Percentiles rank a stretch among this genome's conserved stretches.
Evolutionary conservation across 768 basidiomycete genomes (phyloP).

Genomic region (Termitomyces eurrhizus): DNA sequence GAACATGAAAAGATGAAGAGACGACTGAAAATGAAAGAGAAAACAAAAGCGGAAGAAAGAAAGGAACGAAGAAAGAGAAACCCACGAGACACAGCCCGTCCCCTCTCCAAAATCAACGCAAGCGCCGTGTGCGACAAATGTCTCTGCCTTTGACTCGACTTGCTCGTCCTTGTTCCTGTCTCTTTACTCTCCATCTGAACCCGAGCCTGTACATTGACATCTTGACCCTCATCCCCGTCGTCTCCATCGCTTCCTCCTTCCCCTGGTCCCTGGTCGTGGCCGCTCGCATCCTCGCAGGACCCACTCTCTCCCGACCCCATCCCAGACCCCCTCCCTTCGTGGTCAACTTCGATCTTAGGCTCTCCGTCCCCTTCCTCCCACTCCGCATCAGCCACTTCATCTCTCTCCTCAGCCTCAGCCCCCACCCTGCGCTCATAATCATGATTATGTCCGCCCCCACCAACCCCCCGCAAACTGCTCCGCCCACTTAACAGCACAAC

Average conservation of each 20-base stretch:
- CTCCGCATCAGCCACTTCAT: not conserved
- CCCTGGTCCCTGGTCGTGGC: not conserved
- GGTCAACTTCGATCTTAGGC: not conserved
- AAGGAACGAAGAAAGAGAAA: constrained; percentile 1
- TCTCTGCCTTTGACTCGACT: not conserved
- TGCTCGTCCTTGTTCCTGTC: not conserved
- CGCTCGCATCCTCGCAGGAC: not conserved
- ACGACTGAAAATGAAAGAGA: not conserved
- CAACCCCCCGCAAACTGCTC: not conserved
- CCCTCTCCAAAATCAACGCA: constrained; percentile 76
- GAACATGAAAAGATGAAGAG: not conserved
- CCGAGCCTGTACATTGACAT: not conserved
- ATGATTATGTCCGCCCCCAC: not conserved
- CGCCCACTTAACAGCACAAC: not conserved
- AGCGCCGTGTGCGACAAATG: constrained; percentile 78
- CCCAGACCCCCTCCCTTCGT: not conserved
- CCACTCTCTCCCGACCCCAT: not conserved
- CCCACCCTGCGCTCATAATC: no score
- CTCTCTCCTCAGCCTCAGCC: not conserved
- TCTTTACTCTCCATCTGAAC: not conserved
- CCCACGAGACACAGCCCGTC: constrained; percentile 63
- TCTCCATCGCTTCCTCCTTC: not conserved
- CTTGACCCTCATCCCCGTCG: not conserved
- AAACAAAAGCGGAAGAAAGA: not conserved
- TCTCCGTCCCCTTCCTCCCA: not conserved